A percentile compares a stretch with the other conserved stretches of the same genome.
These are phyloP conservation scores for Ustilago shanxiensis DNA, from an alignment of 1,284 basidiomycete genomes.

Conservation along the genomic window DNA sequence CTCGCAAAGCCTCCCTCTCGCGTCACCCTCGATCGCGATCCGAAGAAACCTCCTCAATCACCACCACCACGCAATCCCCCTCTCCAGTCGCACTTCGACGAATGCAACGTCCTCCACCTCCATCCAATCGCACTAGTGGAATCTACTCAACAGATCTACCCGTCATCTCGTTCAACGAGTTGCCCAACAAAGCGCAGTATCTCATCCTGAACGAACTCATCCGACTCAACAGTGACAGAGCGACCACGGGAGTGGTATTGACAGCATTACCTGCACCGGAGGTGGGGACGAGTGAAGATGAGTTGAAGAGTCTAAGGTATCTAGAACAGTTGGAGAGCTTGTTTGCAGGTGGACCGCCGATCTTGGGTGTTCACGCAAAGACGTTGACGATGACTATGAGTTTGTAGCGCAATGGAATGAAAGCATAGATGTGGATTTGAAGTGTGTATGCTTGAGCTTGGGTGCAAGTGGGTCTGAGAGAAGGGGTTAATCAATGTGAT, in stretches of 20 bases:
- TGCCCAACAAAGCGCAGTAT: constrained; percentile 69
- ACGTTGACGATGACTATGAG: constrained; percentile 67
- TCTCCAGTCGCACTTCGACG: constrained; percentile 21
- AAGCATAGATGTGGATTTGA: not conserved
- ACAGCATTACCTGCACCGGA: constrained; percentile 68
- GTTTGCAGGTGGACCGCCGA: constrained; percentile 64
- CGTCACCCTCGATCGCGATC: constrained; percentile 35
- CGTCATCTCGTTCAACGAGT: constrained; percentile 64
- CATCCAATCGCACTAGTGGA: constrained; percentile 16
- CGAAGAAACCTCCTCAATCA: constrained; percentile 15
- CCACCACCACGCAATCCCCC: not conserved
- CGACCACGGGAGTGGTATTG: constrained; percentile 63
- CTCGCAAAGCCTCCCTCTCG: constrained; percentile 22
- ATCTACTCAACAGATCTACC: constrained; percentile 44
- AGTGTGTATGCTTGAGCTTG: not conserved
- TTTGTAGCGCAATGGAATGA: constrained; percentile 24
- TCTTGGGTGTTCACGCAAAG: constrained; percentile 67
- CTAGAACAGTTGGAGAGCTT: constrained; percentile 65
- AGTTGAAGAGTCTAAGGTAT: constrained; percentile 56
- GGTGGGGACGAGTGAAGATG: constrained; percentile 60
- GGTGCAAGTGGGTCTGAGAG: not conserved
- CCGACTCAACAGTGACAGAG: constrained; percentile 56
- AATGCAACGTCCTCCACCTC: constrained; percentile 10
- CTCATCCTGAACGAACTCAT: constrained; percentile 69
- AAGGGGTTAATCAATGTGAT: too few species aligned